Percentiles rank a stretch among this genome's conserved stretches.
These are phyloP conservation scores for Ilex asprella DNA, from an alignment of 257 asterid species.

Conservation along the genomic window DNA sequence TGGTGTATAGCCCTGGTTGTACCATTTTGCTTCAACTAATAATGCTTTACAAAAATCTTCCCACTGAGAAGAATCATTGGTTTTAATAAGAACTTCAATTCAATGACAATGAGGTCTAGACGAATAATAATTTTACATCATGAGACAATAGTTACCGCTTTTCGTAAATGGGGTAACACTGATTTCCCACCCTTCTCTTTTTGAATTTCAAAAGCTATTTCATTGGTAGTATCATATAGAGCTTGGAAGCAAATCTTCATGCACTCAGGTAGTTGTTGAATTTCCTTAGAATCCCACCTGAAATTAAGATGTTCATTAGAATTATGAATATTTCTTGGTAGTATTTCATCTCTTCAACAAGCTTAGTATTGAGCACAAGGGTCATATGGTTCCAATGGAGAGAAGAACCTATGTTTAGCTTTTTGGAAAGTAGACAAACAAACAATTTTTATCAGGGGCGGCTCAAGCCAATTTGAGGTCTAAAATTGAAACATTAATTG, in stretches of 20 bases:
- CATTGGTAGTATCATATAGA: not conserved
- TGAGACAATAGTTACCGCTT: not conserved
- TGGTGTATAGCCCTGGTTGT: slow-evolving; percentile 29
- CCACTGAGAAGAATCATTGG: slow-evolving; percentile 30
- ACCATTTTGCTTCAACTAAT: slow-evolving; percentile 51
- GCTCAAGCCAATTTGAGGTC: no score
- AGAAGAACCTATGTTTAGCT: no score
- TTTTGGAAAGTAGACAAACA: no score
- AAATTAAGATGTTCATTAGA: not conserved
- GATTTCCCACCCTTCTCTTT: not conserved
- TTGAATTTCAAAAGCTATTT: not conserved
- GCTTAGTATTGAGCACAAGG: no score
- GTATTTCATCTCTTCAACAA: no score
- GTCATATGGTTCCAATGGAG: no score
- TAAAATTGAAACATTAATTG: no score
- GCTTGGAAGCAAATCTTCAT: not conserved
- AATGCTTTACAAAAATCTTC: slow-evolving; percentile 42
- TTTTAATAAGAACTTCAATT: no score
- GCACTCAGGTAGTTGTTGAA: not conserved
- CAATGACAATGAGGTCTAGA: not conserved
- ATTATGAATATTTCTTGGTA: no score
- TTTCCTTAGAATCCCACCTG: slow-evolving; percentile 1
- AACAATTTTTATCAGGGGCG: no score
- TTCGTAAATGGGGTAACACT: not conserved
- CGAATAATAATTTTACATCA: no score